Percentiles rank a stretch among this genome's conserved stretches.
These are phyloP conservation scores for Saccharomycodes ludwigii DNA, from an alignment of 805 yeast genomes.

Conservation along the genomic window DNA sequence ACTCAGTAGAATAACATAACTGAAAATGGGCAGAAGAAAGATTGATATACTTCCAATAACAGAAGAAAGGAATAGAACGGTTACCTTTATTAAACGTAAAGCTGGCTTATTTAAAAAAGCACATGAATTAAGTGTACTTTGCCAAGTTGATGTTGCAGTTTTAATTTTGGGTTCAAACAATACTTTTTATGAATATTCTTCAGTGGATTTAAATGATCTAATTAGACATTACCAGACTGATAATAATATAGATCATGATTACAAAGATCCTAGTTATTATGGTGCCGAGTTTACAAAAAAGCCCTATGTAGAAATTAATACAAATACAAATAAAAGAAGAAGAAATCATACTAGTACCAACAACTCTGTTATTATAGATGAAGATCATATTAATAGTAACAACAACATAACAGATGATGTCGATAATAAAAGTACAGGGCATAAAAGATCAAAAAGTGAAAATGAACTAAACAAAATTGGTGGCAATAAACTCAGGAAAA, in stretches of 20 bases:
- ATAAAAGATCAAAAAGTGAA: neutral
- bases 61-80: conserved; percentile 62
- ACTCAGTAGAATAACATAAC: no score
- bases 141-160: conserved; percentile 88
- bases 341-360: conserved; percentile 7
- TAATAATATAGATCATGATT: conserved; percentile 33
- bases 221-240: conserved; percentile 27
- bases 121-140: conserved; percentile 60
- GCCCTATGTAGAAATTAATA: conserved; percentile 11
- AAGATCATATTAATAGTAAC: no score
- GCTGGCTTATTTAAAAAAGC: conserved; percentile 78
- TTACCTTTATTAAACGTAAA: conserved; percentile 83
- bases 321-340: conserved; percentile 5
- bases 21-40: conserved; percentile 93
- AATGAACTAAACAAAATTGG: conserved; percentile 1
- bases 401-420: neutral
- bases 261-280: conserved; percentile 52
- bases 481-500: neutral
- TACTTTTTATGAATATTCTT: conserved; percentile 73
- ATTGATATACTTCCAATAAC: conserved; percentile 83
- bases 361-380: conserved; percentile 5
- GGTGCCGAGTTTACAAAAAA: conserved; percentile 39
- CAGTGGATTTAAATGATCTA: conserved; percentile 48
- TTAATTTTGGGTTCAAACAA: conserved; percentile 75
- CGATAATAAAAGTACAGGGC: neutral